phyloP scores from a whole-genome alignment of 352 stramenopile genomes.

The Poterioochromonas sp. region DNA sequence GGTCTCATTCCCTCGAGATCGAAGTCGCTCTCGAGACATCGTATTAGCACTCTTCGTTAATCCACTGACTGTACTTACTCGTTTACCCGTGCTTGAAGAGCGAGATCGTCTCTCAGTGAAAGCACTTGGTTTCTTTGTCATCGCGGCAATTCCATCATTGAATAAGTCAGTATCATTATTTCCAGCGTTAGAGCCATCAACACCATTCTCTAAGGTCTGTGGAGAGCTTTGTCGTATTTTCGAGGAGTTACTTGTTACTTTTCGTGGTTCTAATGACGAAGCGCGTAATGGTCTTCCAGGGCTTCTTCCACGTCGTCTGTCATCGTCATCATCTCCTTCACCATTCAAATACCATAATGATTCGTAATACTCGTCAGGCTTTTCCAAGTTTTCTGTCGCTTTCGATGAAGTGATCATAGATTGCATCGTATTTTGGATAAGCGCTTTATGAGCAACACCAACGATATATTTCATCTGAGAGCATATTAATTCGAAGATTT shows the following conservation, averaged over 20 bases:
- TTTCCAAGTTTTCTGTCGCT: too few relatives aligned
- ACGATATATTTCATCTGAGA: constrained; percentile 23
- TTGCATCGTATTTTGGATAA: neutral
- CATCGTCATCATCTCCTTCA: neutral
- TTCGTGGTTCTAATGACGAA: neutral
- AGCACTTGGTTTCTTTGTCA: neutral
- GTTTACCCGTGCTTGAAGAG: neutral
- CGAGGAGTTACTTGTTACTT: neutral
- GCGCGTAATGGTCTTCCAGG: neutral
- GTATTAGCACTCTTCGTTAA: neutral
- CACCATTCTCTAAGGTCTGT: neutral
- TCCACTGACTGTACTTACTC: neutral
- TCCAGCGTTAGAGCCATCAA: too few relatives aligned
- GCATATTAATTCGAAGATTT: constrained; percentile 12
- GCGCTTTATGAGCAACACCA: neutral
- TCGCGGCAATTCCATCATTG: neutral
- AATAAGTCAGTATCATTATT: too few relatives aligned
- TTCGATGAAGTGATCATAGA: constrained; percentile 2
- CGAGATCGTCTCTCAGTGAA: neutral
- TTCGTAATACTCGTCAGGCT: neutral
- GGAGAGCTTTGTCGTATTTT: neutral
- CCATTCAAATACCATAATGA: neutral
- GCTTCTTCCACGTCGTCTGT: neutral
- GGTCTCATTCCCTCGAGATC: too few relatives aligned
- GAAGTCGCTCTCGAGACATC: too few relatives aligned